phyloP scores from a whole-genome alignment of 2,329 filamentous ascomycete species.

The Alternaria ventricosa region DNA sequence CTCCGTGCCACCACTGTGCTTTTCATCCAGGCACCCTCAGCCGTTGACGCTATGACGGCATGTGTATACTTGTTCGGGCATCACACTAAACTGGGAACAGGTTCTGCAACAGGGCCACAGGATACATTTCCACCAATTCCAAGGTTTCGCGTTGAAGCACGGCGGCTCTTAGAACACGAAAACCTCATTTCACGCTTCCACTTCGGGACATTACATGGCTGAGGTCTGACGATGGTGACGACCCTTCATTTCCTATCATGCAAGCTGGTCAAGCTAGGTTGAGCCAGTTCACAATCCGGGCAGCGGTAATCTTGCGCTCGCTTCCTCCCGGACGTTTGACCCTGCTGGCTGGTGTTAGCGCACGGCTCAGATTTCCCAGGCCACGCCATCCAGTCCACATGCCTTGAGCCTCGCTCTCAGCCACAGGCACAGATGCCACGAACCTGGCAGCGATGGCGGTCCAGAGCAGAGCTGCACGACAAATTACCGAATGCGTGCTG shows the following conservation, averaged over 20 bases:
- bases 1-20: conserved; percentile 36
- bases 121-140: conserved; percentile 30
- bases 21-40: conserved; percentile 22
- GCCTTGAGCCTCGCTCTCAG: conserved; percentile 34
- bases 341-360: conserved; percentile 43
- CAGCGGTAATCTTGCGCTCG: conserved; percentile 46
- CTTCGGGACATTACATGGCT: conserved; percentile 40
- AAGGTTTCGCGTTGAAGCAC: conserved; percentile 47
- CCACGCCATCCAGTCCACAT: conserved; percentile 24
- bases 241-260: conserved; percentile 51
- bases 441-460: conserved; percentile 24
- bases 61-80: conserved; percentile 38
- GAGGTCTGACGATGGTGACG: conserved; percentile 40
- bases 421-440: conserved; percentile 26
- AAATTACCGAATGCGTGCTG: conserved; percentile 6
- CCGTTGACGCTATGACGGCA: conserved; percentile 35
- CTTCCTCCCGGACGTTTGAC: conserved; percentile 50
- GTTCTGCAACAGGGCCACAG: conserved; percentile 21
- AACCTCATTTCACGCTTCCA: conserved; percentile 42
- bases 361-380: conserved; percentile 32
- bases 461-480: conserved; percentile 24
- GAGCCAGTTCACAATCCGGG: conserved; percentile 37
- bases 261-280: conserved; percentile 32
- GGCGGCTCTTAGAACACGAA: conserved; percentile 40
- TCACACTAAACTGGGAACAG: conserved; percentile 29